Conservation (phyloP, 2,329 filamentous ascomycete genomes). For the Karstenula rhodostoma region DNA sequence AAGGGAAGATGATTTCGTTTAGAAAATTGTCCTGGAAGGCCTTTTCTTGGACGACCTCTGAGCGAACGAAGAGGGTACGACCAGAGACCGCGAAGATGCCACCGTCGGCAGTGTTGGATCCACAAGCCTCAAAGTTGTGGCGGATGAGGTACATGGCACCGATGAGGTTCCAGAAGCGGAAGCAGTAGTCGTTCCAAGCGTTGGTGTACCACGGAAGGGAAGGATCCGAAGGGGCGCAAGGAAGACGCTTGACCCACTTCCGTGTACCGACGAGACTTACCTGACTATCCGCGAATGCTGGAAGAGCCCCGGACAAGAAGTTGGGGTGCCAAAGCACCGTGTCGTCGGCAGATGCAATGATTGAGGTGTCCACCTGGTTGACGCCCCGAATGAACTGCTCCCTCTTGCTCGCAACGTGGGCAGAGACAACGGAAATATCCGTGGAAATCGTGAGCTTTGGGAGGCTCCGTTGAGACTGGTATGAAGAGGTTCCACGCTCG, state of each 20-base stretch:
- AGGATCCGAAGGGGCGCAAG: conserved; percentile 1
- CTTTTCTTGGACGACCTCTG: conserved; percentile 29
- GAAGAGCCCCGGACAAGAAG: conserved; percentile 25
- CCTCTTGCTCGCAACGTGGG: conserved; percentile 31
- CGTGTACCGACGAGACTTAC: conserved; percentile 35
- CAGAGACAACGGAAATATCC: conserved; percentile 17
- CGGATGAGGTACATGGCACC: conserved; percentile 39
- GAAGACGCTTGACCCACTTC: conserved; percentile 32
- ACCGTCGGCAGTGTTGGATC: conserved; percentile 42
- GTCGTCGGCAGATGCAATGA: conserved; percentile 30
- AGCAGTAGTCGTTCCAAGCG: conserved; percentile 18
- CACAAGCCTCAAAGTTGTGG: conserved; percentile 45
- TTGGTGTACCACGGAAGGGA: background rate
- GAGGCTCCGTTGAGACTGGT: conserved; percentile 20
- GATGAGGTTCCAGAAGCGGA: conserved; percentile 34
- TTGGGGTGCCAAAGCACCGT: conserved; percentile 28
- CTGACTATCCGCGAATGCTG: conserved; percentile 25
- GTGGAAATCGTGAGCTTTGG: background rate
- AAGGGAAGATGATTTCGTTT: conserved; percentile 28
- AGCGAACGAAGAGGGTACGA: conserved; percentile 37
- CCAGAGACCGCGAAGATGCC: conserved; percentile 45
- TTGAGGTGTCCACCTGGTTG: conserved; percentile 14
- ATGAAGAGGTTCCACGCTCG: conserved; percentile 14
- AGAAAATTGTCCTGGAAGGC: conserved; percentile 31
- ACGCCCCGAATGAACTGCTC: conserved; percentile 25